Conservation (phyloP, 768 basidiomycete genomes). For the Rhizopogon vesiculosus region DNA sequence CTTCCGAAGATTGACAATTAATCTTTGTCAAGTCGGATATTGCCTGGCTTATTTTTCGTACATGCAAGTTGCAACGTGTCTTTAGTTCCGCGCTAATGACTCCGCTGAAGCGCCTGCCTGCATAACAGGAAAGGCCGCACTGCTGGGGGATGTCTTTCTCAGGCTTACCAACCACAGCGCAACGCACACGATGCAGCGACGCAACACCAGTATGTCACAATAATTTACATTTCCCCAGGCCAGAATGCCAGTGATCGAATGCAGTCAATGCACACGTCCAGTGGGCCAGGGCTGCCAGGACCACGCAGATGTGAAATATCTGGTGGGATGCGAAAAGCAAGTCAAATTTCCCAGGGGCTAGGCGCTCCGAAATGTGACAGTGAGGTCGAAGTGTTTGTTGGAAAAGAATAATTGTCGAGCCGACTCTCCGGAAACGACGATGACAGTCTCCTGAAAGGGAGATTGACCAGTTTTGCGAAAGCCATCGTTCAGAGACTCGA, state of each 20-base stretch:
- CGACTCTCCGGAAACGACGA: conserved; percentile 71
- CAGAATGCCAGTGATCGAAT: conserved; percentile 54
- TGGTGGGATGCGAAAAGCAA: conserved; percentile 80
- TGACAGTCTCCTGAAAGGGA: conserved; percentile 68
- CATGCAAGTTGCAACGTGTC: conserved; percentile 20
- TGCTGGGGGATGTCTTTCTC: conserved; percentile 14
- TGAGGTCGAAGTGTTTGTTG: conserved; percentile 67
- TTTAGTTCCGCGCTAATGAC: conserved; percentile 21
- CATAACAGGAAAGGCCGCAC: background rate
- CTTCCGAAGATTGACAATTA: background rate
- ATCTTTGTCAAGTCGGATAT: conserved; percentile 10
- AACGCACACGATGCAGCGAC: conserved; percentile 6
- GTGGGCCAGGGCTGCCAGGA: conserved; percentile 68
- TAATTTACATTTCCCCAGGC: conserved; percentile 10
- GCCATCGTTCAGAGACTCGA: conserved; percentile 70
- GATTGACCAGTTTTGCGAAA: conserved; percentile 63
- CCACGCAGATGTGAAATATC: conserved; percentile 82
- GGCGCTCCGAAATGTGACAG: conserved; percentile 73
- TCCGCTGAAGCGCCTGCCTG: conserved; percentile 9
- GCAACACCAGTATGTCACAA: conserved; percentile 13
- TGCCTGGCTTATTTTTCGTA: conserved; percentile 8
- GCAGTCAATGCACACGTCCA: conserved; percentile 47
- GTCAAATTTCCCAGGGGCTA: conserved; percentile 76
- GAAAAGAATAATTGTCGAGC: conserved; percentile 67
- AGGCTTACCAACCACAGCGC: conserved; percentile 6